A percentile compares a stretch with the other conserved stretches of the same genome.
phyloP scores from a whole-genome alignment of 768 basidiomycete genomes.

The Leucosporidium yakuticum region DNA sequence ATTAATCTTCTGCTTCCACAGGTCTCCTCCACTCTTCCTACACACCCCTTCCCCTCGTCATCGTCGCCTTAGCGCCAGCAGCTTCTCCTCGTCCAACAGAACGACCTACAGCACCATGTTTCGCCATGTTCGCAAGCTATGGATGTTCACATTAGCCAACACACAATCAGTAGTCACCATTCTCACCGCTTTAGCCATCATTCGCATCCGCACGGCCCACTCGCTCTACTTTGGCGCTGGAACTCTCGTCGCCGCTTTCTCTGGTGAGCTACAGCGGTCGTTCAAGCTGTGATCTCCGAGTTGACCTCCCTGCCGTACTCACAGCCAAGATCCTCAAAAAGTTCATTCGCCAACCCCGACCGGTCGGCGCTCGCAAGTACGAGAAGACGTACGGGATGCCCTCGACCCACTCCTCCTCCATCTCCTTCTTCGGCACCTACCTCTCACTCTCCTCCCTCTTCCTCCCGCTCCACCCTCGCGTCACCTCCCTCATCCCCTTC shows the following conservation, averaged over 20 bases:
- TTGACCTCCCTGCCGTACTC: neutral
- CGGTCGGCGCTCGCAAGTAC: constrained; percentile 38
- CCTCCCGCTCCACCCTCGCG: constrained; percentile 34
- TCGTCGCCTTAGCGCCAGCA: no score
- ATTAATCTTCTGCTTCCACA: no score
- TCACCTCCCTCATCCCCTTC: constrained; percentile 26
- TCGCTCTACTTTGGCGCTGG: constrained; percentile 44
- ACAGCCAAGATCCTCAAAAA: constrained; percentile 46
- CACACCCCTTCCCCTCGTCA: no score
- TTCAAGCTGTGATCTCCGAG: neutral
- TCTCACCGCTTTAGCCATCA: constrained; percentile 40
- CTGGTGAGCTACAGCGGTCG: constrained; percentile 39
- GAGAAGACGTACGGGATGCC: constrained; percentile 50
- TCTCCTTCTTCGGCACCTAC: constrained; percentile 46
- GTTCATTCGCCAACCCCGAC: constrained; percentile 43
- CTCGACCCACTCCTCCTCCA: constrained; percentile 47
- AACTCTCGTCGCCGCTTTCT: constrained; percentile 42
- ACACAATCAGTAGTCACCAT: constrained; percentile 35
- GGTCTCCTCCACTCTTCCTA: no score
- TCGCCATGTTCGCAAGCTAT: no score
- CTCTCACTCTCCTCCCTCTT: constrained; percentile 39
- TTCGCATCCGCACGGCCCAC: constrained; percentile 44
- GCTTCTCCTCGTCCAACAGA: no score
- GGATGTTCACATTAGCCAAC: constrained; percentile 4
- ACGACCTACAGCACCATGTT: no score